Conservation (phyloP, 495 filamentous ascomycete species). For the Penicillium riverlandense region DNA sequence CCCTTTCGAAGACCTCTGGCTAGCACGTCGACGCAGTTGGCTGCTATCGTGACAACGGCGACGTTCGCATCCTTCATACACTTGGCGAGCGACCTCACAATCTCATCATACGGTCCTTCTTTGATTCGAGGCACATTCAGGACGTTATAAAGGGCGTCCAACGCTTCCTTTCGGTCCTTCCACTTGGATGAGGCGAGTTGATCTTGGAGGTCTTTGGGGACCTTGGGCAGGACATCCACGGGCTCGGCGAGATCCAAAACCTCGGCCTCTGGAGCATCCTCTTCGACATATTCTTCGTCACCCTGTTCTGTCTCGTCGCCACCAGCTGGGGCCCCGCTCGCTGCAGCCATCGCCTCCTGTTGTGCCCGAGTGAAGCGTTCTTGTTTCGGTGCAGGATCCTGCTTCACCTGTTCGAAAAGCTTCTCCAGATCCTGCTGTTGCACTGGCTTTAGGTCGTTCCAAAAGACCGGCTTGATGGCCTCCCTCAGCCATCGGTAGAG, state of each 20-base stretch:
- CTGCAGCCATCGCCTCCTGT: slow-evolving; percentile 69
- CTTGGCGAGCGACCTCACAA: slow-evolving; percentile 76
- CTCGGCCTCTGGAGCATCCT: slow-evolving; percentile 66
- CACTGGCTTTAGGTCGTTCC: slow-evolving; percentile 89
- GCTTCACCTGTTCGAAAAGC: slow-evolving; percentile 85
- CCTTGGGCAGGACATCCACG: slow-evolving; percentile 77
- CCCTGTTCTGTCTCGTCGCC: slow-evolving; percentile 42
- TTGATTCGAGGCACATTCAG: slow-evolving; percentile 89
- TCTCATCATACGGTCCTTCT: slow-evolving; percentile 80
- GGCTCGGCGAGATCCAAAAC: slow-evolving; percentile 86
- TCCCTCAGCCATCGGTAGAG: slow-evolving; percentile 96
- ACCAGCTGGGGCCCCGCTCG: slow-evolving; percentile 50
- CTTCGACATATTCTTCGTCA: slow-evolving; percentile 58
- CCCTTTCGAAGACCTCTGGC: slow-evolving; percentile 76
- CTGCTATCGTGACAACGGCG: slow-evolving; percentile 86
- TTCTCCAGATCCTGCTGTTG: slow-evolving; percentile 94
- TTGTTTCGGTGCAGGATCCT: slow-evolving; percentile 82
- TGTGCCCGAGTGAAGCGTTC: slow-evolving; percentile 84
- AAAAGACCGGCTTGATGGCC: slow-evolving; percentile 97
- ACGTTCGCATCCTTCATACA: slow-evolving; percentile 99
- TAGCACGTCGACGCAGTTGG: slow-evolving; percentile 88
- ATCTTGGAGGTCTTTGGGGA: slow-evolving; percentile 76
- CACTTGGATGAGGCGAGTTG: slow-evolving; percentile 84
- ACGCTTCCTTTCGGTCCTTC: slow-evolving; percentile 95
- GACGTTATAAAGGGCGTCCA: slow-evolving; percentile 70